These are phyloP conservation scores for Naganishia randhawae DNA, from an alignment of 768 basidiomycete species.

Conservation along the genomic window DNA sequence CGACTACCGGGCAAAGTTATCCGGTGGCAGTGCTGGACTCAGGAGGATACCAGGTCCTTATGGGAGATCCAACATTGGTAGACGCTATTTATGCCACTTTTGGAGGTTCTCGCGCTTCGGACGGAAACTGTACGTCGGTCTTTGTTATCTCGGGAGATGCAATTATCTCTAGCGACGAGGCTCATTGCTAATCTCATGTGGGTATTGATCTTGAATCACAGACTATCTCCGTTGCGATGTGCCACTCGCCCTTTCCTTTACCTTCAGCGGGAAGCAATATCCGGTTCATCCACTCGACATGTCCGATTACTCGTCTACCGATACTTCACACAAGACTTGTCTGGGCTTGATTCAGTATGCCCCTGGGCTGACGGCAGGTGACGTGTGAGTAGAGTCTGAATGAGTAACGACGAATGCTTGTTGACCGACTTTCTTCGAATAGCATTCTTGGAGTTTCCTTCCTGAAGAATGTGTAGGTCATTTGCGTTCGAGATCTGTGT, in stretches of 20 bases:
- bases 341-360: constrained; percentile 48
- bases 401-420: neutral
- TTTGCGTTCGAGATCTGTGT: too few species aligned
- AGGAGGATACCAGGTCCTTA: constrained; percentile 45
- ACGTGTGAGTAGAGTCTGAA: constrained; percentile 34
- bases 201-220: neutral
- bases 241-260: constrained; percentile 43
- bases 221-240: constrained; percentile 48
- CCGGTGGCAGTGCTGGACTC: constrained; percentile 49
- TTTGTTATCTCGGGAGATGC: neutral
- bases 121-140: constrained; percentile 45
- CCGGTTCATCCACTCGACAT: constrained; percentile 49
- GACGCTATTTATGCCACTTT: constrained; percentile 43
- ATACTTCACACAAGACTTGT: constrained; percentile 41
- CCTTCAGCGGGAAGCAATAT: constrained; percentile 36
- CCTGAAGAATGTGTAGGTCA: constrained; percentile 47
- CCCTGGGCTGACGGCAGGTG: constrained; percentile 38
- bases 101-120: constrained; percentile 38
- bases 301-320: constrained; percentile 41
- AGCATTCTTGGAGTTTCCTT: constrained; percentile 47
- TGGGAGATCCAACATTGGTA: constrained; percentile 38
- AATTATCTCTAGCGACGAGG: neutral
- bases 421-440: neutral
- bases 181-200: neutral
- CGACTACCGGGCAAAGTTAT: constrained; percentile 27